Conservation (phyloP, 2,329 filamentous ascomycete species). For the Fusarium hostae region DNA sequence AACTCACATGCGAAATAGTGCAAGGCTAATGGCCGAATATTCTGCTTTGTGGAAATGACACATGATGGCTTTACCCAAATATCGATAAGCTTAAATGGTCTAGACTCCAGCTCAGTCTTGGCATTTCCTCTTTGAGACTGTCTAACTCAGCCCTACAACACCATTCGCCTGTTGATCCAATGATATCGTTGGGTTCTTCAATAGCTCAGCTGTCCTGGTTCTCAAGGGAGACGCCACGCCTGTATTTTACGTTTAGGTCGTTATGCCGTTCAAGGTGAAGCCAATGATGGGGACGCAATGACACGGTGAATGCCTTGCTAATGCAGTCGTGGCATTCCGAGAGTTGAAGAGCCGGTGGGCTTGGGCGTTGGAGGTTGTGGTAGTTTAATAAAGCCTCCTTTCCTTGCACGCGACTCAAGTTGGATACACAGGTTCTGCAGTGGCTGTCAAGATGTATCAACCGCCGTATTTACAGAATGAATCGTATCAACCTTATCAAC, state of each 20-base stretch:
- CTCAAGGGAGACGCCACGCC: slow-evolving; percentile 18
- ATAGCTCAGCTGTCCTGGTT: slow-evolving; percentile 4
- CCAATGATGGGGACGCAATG: slow-evolving; percentile 13
- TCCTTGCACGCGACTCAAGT: neutral
- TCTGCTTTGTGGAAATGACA: slow-evolving; percentile 10
- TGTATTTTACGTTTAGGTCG: neutral
- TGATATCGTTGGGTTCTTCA: neutral
- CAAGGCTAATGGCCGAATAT: neutral
- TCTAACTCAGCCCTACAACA: slow-evolving; percentile 23
- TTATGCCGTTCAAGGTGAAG: neutral
- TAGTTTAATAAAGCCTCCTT: slow-evolving; percentile 21
- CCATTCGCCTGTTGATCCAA: slow-evolving; percentile 15
- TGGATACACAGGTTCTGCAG: neutral
- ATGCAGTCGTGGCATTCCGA: slow-evolving; percentile 1
- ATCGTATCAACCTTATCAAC: slow-evolving; percentile 2
- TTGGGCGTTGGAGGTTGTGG: neutral
- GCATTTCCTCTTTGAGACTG: slow-evolving; percentile 4
- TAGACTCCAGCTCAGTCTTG: slow-evolving; percentile 28
- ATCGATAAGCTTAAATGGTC: slow-evolving; percentile 31
- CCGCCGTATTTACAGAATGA: slow-evolving; percentile 15
- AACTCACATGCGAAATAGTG: neutral
- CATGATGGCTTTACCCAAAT: neutral
- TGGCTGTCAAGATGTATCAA: slow-evolving; percentile 18
- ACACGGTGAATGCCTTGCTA: neutral
- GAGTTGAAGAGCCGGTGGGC: slow-evolving; percentile 11